Percentiles rank a stretch among this genome's conserved stretches.
Evolutionary conservation across 2,329 filamentous ascomycete genomes (phyloP).

Genomic region (Hymenoscyphus fraxineus): DNA sequence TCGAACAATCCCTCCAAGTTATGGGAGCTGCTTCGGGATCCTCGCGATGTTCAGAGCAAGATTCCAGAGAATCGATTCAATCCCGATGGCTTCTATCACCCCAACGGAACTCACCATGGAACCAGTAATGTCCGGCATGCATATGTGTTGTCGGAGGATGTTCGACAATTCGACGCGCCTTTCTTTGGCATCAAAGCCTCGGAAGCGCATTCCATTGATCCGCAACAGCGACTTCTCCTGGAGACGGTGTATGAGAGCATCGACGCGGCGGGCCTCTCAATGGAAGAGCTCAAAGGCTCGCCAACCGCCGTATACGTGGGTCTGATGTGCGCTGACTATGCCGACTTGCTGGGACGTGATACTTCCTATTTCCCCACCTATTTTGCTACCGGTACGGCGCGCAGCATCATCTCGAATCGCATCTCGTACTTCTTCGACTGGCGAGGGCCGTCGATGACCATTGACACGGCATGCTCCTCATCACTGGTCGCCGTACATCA

Average conservation of each 20-base stretch:
- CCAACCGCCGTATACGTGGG: slow-evolving; percentile 33
- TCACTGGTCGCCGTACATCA: slow-evolving; percentile 4
- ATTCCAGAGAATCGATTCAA: slow-evolving; percentile 6
- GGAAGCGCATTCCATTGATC: slow-evolving; percentile 20
- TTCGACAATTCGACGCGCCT: slow-evolving; percentile 37
- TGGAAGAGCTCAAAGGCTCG: slow-evolving; percentile 16
- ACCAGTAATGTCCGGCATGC: not conserved
- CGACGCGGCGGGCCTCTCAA: slow-evolving; percentile 19
- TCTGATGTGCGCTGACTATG: slow-evolving; percentile 26
- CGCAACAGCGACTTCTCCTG: slow-evolving; percentile 10
- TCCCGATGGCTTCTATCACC: slow-evolving; percentile 2
- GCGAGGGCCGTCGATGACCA: slow-evolving; percentile 3
- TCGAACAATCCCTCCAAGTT: not conserved
- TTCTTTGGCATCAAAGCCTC: slow-evolving; percentile 23
- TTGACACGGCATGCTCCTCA: slow-evolving; percentile 6
- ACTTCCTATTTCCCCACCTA: slow-evolving; percentile 34
- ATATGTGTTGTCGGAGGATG: slow-evolving; percentile 36
- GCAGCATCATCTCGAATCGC: slow-evolving; percentile 38
- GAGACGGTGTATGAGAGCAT: slow-evolving; percentile 28
- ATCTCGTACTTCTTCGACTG: slow-evolving; percentile 40
- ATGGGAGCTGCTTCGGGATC: not conserved
- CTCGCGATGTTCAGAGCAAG: not conserved
- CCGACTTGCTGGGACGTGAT: slow-evolving; percentile 32
- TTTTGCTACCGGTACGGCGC: slow-evolving; percentile 33
- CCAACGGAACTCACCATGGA: slow-evolving; percentile 36